Conservation (phyloP, 2,329 filamentous ascomycete species). For the Aspergillus floridensis region DNA sequence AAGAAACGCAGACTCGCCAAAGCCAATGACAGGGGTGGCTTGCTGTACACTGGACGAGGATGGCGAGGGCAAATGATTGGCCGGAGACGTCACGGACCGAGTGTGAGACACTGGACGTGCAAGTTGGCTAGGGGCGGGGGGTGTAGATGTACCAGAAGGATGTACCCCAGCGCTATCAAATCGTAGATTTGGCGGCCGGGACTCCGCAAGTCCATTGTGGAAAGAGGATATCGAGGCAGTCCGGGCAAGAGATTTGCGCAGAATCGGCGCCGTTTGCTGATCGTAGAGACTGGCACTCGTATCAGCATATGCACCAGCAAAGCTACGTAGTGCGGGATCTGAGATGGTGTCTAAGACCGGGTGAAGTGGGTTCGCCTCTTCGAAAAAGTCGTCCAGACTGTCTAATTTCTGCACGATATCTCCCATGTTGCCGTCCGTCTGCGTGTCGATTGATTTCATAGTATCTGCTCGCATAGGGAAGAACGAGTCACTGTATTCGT, state of each 20-base stretch:
- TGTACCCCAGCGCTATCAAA: constrained; percentile 48
- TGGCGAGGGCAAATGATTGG: constrained; percentile 49
- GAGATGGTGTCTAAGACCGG: constrained; percentile 48
- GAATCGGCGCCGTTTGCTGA: constrained; percentile 84
- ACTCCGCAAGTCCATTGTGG: constrained; percentile 83
- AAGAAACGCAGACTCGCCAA: constrained; percentile 59
- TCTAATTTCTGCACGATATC: constrained; percentile 79
- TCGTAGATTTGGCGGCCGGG: constrained; percentile 56
- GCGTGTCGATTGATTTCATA: constrained; percentile 81
- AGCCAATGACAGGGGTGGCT: constrained; percentile 48
- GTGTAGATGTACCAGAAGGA: constrained; percentile 47
- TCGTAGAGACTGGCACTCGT: constrained; percentile 83
- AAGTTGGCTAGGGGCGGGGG: constrained; percentile 32
- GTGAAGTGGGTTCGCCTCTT: constrained; percentile 62
- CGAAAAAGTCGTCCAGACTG: constrained; percentile 78
- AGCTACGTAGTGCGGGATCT: constrained; percentile 43
- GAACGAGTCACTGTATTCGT: constrained; percentile 76
- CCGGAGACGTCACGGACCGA: constrained; percentile 81
- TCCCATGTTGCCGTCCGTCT: constrained; percentile 64
- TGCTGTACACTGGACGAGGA: constrained; percentile 49
- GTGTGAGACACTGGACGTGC: constrained; percentile 69
- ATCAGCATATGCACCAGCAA: constrained; percentile 64
- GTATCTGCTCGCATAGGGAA: constrained; percentile 82
- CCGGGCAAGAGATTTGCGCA: constrained; percentile 73
- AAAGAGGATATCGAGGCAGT: constrained; percentile 74